Percentiles rank a stretch among this genome's conserved stretches.
phyloP scores from a whole-genome alignment of 306 rosid genomes.

The Erythrophleum fordii region DNA sequence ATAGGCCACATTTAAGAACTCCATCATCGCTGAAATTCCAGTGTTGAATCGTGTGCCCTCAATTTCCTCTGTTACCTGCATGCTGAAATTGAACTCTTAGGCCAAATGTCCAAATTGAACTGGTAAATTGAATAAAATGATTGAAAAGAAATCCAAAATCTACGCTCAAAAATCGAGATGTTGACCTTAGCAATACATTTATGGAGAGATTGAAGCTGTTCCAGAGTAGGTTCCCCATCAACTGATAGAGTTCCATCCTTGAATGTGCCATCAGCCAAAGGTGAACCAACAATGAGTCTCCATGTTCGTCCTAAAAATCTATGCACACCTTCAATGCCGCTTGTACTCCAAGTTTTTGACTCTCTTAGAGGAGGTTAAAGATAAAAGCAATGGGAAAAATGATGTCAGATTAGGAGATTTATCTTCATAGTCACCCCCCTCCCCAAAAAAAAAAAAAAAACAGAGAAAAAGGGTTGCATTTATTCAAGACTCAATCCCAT shows the following conservation, averaged over 20 bases:
- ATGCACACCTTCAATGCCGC: conserved; percentile 95
- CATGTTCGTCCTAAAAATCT: conserved; percentile 95
- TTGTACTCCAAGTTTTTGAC: conserved; percentile 89
- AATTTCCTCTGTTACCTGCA: conserved; percentile 94
- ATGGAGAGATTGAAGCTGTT: conserved; percentile 87
- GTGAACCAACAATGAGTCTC: conserved; percentile 88
- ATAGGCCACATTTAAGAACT: conserved; percentile 85
- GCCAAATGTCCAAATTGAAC: conserved; percentile 37
- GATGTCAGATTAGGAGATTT: conserved; percentile 30
- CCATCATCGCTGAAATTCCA: conserved; percentile 99
- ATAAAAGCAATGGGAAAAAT: conserved; percentile 27
- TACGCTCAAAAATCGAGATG: conserved; percentile 31
- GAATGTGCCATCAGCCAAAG: conserved; percentile 79
- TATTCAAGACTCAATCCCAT: conserved; percentile 8
- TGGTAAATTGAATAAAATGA: conserved; percentile 29
- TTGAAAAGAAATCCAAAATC: conserved; percentile 15
- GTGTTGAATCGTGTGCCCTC: conserved; percentile 94
- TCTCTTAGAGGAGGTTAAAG: conserved; percentile 59
- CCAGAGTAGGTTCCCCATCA: conserved; percentile 80
- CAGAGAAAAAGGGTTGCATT: not conserved
- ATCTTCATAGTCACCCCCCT: conserved; percentile 8
- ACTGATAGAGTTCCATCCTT: conserved; percentile 75
- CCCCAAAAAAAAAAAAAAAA: conserved; percentile 14
- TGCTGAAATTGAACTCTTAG: conserved; percentile 46
- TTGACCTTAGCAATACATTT: conserved; percentile 94